These are phyloP conservation scores for Filobasidium uniguttulatum DNA, from an alignment of 1,284 basidiomycete genomes.

Conservation along the genomic window DNA sequence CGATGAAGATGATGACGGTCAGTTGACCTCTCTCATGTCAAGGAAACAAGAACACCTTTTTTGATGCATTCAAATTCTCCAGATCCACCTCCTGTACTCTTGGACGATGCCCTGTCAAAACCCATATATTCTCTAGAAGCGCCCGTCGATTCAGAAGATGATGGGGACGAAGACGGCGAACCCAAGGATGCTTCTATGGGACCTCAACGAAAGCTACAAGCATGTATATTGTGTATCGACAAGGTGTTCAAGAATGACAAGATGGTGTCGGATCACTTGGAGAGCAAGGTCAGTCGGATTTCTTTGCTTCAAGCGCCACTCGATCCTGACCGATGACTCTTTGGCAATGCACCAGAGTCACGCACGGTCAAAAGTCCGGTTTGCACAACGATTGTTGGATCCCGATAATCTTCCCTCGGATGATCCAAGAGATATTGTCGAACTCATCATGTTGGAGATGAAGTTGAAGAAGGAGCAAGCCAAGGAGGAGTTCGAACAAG, in stretches of 20 bases:
- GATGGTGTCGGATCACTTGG: slow-evolving; percentile 50
- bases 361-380: background rate
- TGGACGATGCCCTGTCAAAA: slow-evolving; percentile 3
- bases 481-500: background rate
- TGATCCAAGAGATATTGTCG: slow-evolving; percentile 9
- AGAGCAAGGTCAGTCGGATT: slow-evolving; percentile 48
- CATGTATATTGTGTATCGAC: slow-evolving; percentile 59
- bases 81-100: slow-evolving; percentile 1
- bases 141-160: slow-evolving; percentile 27
- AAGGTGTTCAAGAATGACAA: slow-evolving; percentile 52
- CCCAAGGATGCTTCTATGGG: too few species aligned
- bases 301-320: background rate
- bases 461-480: background rate
- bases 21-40: background rate
- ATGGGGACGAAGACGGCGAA: slow-evolving; percentile 21
- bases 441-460: background rate
- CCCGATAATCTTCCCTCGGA: slow-evolving; percentile 6
- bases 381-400: slow-evolving; percentile 5
- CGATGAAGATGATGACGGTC: background rate
- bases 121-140: slow-evolving; percentile 16
- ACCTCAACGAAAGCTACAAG: slow-evolving; percentile 39
- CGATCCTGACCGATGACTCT: background rate
- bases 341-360: background rate
- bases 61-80: background rate
- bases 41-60: background rate